Percentiles rank a stretch among this genome's conserved stretches.
phyloP scores from a whole-genome alignment of 2,329 filamentous ascomycete genomes.

The Paecilomyces fulvus region DNA sequence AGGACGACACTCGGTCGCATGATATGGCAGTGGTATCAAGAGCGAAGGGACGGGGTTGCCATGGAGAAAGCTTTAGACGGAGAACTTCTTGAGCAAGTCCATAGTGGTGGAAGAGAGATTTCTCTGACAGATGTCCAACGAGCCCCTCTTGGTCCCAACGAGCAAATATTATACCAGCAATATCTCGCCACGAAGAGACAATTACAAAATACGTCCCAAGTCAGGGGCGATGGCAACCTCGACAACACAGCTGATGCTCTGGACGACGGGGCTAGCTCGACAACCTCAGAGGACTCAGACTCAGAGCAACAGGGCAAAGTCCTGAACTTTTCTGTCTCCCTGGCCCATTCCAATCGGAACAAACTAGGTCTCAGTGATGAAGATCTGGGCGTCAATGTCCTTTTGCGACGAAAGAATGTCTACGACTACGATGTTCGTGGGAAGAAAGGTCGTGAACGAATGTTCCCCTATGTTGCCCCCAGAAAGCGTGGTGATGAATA shows the following conservation, averaged over 20 bases:
- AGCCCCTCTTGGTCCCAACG: conserved; percentile 62
- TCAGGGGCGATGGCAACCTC: conserved; percentile 57
- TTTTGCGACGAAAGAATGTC: conserved; percentile 81
- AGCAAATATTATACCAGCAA: conserved; percentile 78
- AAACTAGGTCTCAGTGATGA: conserved; percentile 82
- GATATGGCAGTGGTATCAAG: conserved; percentile 73
- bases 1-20: conserved; percentile 59
- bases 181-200: conserved; percentile 84
- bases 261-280: conserved; percentile 77
- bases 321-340: conserved; percentile 75
- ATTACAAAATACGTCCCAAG: conserved; percentile 70
- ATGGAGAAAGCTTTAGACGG: conserved; percentile 47
- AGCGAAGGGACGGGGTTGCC: conserved; percentile 55
- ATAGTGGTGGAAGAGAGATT: conserved; percentile 55
- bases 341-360: conserved; percentile 75
- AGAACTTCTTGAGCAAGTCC: conserved; percentile 58
- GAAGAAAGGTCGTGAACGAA: conserved; percentile 84
- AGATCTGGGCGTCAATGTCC: conserved; percentile 82
- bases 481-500: conserved; percentile 80
- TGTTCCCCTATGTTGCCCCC: conserved; percentile 80
- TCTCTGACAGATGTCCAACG: conserved; percentile 54
- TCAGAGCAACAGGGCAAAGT: conserved; percentile 85
- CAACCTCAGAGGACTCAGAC: conserved; percentile 82
- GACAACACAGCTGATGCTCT: conserved; percentile 64
- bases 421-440: conserved; percentile 88